Evolutionary conservation across 805 yeast genomes (phyloP), one percentile per base, ranked within the genome.

Genomic region (Kodamaea neixiangensis): DNA sequence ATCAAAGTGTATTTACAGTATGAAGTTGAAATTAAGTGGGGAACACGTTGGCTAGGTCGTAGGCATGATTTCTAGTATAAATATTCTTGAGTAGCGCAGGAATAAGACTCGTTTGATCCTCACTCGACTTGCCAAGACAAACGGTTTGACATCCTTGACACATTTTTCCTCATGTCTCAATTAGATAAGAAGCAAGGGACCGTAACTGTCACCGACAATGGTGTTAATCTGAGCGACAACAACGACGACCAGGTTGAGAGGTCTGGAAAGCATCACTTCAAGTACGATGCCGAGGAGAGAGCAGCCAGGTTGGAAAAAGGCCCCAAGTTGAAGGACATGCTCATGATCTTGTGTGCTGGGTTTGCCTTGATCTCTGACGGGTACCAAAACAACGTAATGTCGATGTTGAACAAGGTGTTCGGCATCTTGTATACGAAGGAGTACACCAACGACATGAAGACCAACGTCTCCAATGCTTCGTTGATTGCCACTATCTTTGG

Each of bases 331-430:
- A 66, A 60, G 20, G 76, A 73, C 49, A 53, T 69, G 22, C 57
- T 74, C 46, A 66, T 83, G 49, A 81, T 86, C 54, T 60, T 83
- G 42, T 81, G 88, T 67, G 75, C 91, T 19, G 93, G 94, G 11
- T 84, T 81, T 55, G 94, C 92, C 0, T 75, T 87, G 61, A 80
- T 86, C 59, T 81, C 87, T 18, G 94, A 87, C 67, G 92, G 92
- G 3, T 86, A 86, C 66, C 89, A 85, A 63, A 86, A 86, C 62
- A 84, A 82, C 58, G 77, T 85, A 54, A 85, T 86, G 89, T 79
- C 89, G 3, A 83, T 85, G 85, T 59, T 78, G 57, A 86, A 86
- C 64, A 68, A 77, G 17, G 77, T 83, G 11, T 83, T 85, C 60
- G 69, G 83, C 7, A 57, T 61, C 14, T 61, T 71, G 53, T 80